These are phyloP conservation scores for Garcia nutans DNA, from an alignment of 345 rosid genomes.

Conservation along the genomic window DNA sequence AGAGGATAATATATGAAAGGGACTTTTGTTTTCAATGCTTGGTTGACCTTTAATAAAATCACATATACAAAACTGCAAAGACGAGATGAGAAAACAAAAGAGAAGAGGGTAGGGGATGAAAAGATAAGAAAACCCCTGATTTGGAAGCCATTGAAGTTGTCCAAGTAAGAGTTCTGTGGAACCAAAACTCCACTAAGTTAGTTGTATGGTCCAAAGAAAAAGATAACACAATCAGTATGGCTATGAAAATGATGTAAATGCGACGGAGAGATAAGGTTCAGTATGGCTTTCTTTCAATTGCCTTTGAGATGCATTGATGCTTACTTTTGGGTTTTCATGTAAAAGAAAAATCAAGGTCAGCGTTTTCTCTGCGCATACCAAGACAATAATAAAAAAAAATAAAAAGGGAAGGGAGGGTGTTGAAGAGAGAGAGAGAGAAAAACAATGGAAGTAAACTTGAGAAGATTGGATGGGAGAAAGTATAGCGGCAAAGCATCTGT, in stretches of 20 bases:
- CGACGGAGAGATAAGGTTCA: slow-evolving; percentile 9
- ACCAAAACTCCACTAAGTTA: slow-evolving; percentile 26
- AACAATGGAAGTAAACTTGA: slow-evolving; percentile 2
- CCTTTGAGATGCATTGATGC: slow-evolving; percentile 25
- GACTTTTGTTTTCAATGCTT: slow-evolving; percentile 18
- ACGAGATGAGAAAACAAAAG: slow-evolving; percentile 9
- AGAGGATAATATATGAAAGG: slow-evolving; percentile 11
- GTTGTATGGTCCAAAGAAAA: slow-evolving; percentile 21
- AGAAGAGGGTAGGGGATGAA: neutral
- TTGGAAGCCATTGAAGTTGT: slow-evolving; percentile 25
- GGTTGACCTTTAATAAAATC: slow-evolving; percentile 16
- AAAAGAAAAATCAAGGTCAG: slow-evolving; percentile 20
- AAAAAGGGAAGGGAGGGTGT: too few species aligned
- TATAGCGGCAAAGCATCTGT: slow-evolving; percentile 27
- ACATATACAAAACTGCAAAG: slow-evolving; percentile 4
- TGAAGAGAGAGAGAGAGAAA: neutral
- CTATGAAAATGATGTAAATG: slow-evolving; percentile 3
- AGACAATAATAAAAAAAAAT: neutral
- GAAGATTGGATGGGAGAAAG: slow-evolving; percentile 18
- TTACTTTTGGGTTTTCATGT: slow-evolving; percentile 23
- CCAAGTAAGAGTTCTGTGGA: slow-evolving; percentile 22
- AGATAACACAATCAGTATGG: slow-evolving; percentile 23
- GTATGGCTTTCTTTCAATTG: slow-evolving; percentile 12
- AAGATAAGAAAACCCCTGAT: slow-evolving; percentile 2
- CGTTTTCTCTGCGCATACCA: slow-evolving; percentile 30